Evolutionary conservation across 2,329 filamentous ascomycete species (phyloP).

Genomic region (Aschersonia sp.): DNA sequence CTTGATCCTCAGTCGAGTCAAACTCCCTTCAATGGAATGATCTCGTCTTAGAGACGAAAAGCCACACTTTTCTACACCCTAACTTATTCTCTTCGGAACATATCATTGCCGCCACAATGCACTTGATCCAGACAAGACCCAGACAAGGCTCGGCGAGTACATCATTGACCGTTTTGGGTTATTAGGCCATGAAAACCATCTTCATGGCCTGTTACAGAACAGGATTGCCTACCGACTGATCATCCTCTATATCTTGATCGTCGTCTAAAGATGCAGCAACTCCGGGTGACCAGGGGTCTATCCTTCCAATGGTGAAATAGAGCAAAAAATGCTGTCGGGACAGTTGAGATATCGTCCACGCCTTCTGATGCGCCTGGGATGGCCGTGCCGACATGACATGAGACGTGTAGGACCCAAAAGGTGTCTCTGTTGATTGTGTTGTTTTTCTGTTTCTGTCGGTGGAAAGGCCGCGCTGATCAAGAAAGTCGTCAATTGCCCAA

Average conservation of each 20-base stretch:
- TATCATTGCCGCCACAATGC: neutral
- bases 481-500: neutral
- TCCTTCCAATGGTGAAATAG: slow-evolving; percentile 7
- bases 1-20: too few relatives aligned
- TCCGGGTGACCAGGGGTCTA: slow-evolving; percentile 22
- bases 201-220: slow-evolving; percentile 13
- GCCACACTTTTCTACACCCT: too few relatives aligned
- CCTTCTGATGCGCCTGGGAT: neutral
- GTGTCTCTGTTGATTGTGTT: too few relatives aligned
- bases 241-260: slow-evolving; percentile 22
- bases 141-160: slow-evolving; percentile 9
- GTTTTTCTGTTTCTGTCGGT: too few relatives aligned
- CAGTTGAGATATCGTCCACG: slow-evolving; percentile 11
- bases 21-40: too few relatives aligned
- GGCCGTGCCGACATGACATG: neutral
- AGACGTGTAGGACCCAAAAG: neutral
- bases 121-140: neutral
- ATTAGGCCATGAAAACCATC: slow-evolving; percentile 18
- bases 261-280: slow-evolving; percentile 23
- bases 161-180: slow-evolving; percentile 17
- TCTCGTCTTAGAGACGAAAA: too few relatives aligned
- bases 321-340: slow-evolving; percentile 14
- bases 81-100: too few relatives aligned
- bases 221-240: slow-evolving; percentile 13
- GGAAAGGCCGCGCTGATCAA: neutral